A percentile compares a stretch with the other conserved stretches of the same genome.
These are phyloP conservation scores for Aspergillus nomiae DNA, from an alignment of 2,329 filamentous ascomycete species.

Conservation along the genomic window DNA sequence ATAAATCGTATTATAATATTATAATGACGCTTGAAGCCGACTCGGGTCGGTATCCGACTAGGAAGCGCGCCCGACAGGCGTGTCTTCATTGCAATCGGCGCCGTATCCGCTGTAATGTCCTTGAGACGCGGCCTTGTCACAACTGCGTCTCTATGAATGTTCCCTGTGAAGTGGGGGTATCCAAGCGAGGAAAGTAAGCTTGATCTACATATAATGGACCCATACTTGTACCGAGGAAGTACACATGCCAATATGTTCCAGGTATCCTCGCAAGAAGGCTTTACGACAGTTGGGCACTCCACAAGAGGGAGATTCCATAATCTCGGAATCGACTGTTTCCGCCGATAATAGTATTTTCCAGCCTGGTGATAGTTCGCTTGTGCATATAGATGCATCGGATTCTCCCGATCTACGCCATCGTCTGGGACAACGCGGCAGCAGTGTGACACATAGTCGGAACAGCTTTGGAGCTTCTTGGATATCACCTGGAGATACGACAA, in stretches of 20 bases:
- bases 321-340: slow-evolving; percentile 1
- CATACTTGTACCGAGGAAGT: not conserved
- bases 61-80: slow-evolving; percentile 44
- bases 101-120: slow-evolving; percentile 50
- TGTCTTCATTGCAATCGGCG: slow-evolving; percentile 49
- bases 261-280: slow-evolving; percentile 26
- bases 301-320: not conserved
- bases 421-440: not conserved
- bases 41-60: not conserved
- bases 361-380: not conserved
- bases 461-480: slow-evolving; percentile 5
- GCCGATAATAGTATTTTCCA: not conserved
- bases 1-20: not conserved
- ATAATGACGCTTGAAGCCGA: slow-evolving; percentile 6
- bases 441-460: not conserved
- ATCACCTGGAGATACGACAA: slow-evolving; percentile 1
- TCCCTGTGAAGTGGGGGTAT: slow-evolving; percentile 45
- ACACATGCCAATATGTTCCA: slow-evolving; percentile 1
- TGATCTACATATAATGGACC: slow-evolving; percentile 1
- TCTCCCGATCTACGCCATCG: not conserved
- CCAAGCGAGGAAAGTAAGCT: slow-evolving; percentile 46
- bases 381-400: not conserved
- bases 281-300: not conserved
- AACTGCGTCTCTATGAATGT: slow-evolving; percentile 43
- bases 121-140: slow-evolving; percentile 45